Percentiles rank a stretch among this genome's conserved stretches.
Conservation (phyloP, 2,329 filamentous ascomycete species). For the Albifimbria verrucaria region DNA sequence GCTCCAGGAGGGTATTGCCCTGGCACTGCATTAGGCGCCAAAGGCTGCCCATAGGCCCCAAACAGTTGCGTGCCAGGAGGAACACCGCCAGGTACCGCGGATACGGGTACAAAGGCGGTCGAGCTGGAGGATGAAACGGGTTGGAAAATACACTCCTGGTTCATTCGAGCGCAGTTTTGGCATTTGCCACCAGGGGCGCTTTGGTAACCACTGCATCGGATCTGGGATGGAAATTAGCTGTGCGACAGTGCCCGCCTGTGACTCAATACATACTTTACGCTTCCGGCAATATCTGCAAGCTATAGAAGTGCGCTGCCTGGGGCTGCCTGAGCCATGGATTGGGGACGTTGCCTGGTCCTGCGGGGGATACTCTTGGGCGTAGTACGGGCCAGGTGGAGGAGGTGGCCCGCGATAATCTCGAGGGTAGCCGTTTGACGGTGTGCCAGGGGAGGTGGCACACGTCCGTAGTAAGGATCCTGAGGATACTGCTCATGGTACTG, state of each 20-base stretch:
- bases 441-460: conserved; percentile 25
- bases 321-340: conserved; percentile 48
- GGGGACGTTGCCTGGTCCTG: conserved; percentile 27
- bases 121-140: conserved; percentile 54
- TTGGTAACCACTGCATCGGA: conserved; percentile 59
- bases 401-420: conserved; percentile 24
- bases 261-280: conserved; percentile 45
- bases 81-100: conserved; percentile 54
- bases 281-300: conserved; percentile 60
- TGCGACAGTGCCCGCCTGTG: background rate
- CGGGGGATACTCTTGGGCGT: conserved; percentile 25
- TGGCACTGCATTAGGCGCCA: conserved; percentile 33
- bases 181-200: conserved; percentile 58
- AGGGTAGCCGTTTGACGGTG: conserved; percentile 19
- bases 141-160: conserved; percentile 60
- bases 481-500: conserved; percentile 32
- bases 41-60: conserved; percentile 55
- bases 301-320: conserved; percentile 57
- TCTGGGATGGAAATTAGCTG: conserved; percentile 31
- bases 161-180: conserved; percentile 59
- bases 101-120: conserved; percentile 57
- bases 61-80: conserved; percentile 54
- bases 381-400: conserved; percentile 25
- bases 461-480: conserved; percentile 31
- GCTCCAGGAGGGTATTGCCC: conserved; percentile 12